A percentile compares a stretch with the other conserved stretches of the same genome.
These are phyloP conservation scores for Vigna unguiculata DNA, from an alignment of 306 rosid species.

Conservation along the genomic window DNA sequence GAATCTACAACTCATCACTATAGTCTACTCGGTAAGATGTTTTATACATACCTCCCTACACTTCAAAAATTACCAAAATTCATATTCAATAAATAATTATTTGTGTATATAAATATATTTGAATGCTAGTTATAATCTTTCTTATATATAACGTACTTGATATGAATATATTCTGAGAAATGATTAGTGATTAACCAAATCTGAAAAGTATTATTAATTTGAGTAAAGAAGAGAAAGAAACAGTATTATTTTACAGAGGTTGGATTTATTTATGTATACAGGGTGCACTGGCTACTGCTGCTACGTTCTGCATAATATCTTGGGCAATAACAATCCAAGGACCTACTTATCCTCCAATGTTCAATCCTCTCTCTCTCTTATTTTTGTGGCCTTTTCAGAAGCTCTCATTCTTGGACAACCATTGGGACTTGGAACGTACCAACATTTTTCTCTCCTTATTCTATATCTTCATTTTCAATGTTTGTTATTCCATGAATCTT, in stretches of 20 bases:
- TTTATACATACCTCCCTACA: too few species aligned
- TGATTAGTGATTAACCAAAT: too few species aligned
- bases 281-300: slow-evolving; percentile 71
- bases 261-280: slow-evolving; percentile 37
- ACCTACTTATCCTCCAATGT: slow-evolving; percentile 79
- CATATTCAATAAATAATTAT: not conserved
- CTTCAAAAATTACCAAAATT: not conserved
- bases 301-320: slow-evolving; percentile 63
- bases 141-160: not conserved
- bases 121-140: not conserved
- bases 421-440: slow-evolving; percentile 63
- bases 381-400: slow-evolving; percentile 69
- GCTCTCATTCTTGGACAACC: slow-evolving; percentile 62
- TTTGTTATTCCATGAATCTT: not conserved
- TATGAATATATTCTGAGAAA: too few species aligned
- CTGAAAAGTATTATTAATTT: not conserved
- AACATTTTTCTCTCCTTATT: not conserved
- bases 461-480: not conserved
- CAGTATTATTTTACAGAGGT: not conserved
- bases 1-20: slow-evolving; percentile 68
- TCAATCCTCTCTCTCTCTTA: slow-evolving; percentile 70
- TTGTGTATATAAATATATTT: not conserved
- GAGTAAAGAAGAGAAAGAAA: not conserved
- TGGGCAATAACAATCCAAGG: slow-evolving; percentile 64
- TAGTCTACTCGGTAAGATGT: slow-evolving; percentile 65